Evolutionary conservation across 192 early-diverging fungal species (phyloP), one percentile per base, ranked within the genome.

Genomic region (Umbelopsis isabellina): DNA sequence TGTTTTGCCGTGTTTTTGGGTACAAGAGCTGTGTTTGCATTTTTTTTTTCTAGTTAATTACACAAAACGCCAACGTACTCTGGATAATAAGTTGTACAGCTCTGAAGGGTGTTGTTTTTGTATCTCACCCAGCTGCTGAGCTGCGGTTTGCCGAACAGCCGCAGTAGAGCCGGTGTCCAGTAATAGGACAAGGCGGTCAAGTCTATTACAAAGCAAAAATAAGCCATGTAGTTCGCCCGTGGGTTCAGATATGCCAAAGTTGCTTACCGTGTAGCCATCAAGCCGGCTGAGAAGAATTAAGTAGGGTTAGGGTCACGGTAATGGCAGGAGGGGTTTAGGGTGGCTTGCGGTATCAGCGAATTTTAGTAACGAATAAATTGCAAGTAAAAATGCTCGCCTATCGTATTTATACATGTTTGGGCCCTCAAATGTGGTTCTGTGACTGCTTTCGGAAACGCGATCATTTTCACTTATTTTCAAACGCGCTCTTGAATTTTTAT

Each of bases 101-200:
- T 99, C 96, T 72, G 93, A 86, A 1, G 96, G 97, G 65, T 98
- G 93, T 72, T 96, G 93, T 68, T 88, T 90, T 79, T 98, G 96
- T 65, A 98, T 92, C 48, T 95, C 93, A 20, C 96, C 98, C 49
- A 99, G 82, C 76, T 99, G 98, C 64, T 93, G 89, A 6, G 98
- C 98, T 13, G 98, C 98, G 15, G 96, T 95, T 37, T 83, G 79
- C 16, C 98, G 76, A 49, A 99, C 93, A 46, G 92, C 80, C 0
- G 90, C 79, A 6, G 95, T 98, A 2, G 95, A 94, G 23, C 98
- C 98, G 8, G 92, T 98, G 71, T 98, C 97, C 44, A 99, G 82
- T 22, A 99, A 87, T 30, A 92, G 86, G 49, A 99, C 89, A 22
- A 99, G 89, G 37, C 97, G 88, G 75, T 99, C 97, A 64, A 99